phyloP scores from a whole-genome alignment of 352 stramenopile species.

The Lagenidium sp. region DNA sequence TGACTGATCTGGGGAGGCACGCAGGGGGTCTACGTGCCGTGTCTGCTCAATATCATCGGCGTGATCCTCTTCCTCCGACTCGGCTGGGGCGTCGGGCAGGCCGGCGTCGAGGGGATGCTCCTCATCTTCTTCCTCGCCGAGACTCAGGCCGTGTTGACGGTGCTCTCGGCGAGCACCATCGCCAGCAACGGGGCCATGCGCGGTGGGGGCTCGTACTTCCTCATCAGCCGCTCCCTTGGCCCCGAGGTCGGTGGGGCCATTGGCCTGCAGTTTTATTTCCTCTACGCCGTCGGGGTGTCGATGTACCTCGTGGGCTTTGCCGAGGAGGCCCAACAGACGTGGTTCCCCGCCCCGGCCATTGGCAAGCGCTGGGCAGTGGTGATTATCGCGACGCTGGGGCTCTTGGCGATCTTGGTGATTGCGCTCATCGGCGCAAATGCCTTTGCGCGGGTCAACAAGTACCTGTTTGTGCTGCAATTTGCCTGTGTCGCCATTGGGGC shows the following conservation, averaged over 20 bases:
- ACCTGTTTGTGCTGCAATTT: conserved; percentile 64
- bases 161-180: conserved; percentile 73
- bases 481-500: conserved; percentile 46
- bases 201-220: conserved; percentile 53
- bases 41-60: conserved; percentile 87
- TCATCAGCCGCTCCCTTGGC: conserved; percentile 65
- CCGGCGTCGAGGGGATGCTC: conserved; percentile 58
- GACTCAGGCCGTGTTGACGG: conserved; percentile 57
- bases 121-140: conserved; percentile 68
- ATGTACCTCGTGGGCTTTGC: conserved; percentile 81
- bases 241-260: conserved; percentile 85
- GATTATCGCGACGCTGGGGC: conserved; percentile 34
- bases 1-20: too few species aligned
- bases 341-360: conserved; percentile 26
- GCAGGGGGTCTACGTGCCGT: conserved; percentile 81
- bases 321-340: conserved; percentile 51
- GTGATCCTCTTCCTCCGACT: conserved; percentile 87
- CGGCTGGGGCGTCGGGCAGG: conserved; percentile 78
- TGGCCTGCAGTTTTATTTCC: conserved; percentile 87
- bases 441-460: conserved; percentile 70
- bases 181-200: conserved; percentile 81
- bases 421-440: conserved; percentile 55
- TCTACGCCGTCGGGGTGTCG: conserved; percentile 53
- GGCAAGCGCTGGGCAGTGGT: conserved; percentile 33
- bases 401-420: conserved; percentile 36